Conservation (phyloP, 2,329 filamentous ascomycete genomes). For the Hypoxylon sp. region DNA sequence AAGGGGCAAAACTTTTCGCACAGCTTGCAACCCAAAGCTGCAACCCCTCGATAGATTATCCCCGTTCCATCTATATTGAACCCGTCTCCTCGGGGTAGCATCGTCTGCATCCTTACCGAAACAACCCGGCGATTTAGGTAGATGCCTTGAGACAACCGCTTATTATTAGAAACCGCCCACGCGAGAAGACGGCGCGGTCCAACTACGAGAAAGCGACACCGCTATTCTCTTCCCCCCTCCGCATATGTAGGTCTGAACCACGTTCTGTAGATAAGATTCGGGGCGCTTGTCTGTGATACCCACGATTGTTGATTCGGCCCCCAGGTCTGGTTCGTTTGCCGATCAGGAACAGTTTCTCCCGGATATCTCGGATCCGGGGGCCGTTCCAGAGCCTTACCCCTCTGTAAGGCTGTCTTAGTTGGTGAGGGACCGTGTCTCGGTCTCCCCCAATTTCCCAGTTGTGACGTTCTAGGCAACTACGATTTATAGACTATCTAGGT, state of each 20-base stretch:
- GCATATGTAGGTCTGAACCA: constrained; percentile 19
- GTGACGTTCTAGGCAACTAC: neutral
- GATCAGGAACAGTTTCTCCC: constrained; percentile 17
- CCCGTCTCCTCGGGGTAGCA: constrained; percentile 20
- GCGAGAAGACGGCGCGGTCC: constrained; percentile 8
- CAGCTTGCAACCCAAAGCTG: constrained; percentile 38
- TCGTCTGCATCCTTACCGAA: constrained; percentile 23
- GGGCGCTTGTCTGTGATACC: constrained; percentile 12
- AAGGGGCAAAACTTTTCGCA: constrained; percentile 11
- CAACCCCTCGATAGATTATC: constrained; percentile 28
- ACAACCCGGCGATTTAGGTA: constrained; percentile 24
- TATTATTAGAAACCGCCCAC: constrained; percentile 40
- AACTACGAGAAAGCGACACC: constrained; percentile 24
- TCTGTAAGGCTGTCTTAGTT: neutral
- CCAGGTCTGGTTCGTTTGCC: constrained; percentile 19
- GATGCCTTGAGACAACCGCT: constrained; percentile 17
- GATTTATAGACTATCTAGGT: neutral
- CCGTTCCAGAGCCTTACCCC: constrained; percentile 2
- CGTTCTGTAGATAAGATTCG: constrained; percentile 33
- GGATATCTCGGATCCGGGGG: constrained; percentile 23
- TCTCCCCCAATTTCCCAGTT: neutral
- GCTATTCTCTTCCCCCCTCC: constrained; percentile 30
- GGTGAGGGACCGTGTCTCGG: neutral
- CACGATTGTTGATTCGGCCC: constrained; percentile 20
- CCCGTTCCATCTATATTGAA: constrained; percentile 37